Base-by-base conservation (phyloP, 2,329 filamentous ascomycete species). In the Aspergillus japonicus region DNA sequence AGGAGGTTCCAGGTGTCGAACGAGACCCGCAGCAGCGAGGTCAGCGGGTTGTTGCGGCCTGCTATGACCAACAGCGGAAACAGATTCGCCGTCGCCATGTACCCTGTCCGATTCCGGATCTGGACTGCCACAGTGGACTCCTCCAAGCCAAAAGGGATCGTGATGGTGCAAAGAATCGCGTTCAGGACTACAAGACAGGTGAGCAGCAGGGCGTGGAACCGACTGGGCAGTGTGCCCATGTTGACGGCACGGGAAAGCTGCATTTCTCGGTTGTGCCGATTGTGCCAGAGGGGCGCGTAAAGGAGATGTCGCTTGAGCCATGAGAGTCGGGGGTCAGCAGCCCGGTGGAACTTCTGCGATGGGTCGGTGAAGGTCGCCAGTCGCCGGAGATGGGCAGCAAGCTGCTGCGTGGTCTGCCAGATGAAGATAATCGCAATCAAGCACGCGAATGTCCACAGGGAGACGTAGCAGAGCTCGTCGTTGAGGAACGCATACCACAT, bases 1-100 rank as follows among this genome's bases (percentile, higher is more conserved):
- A 93, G 79, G 16, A 93, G 64, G 62, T 78, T 79, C 69, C 75
- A 78, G 10, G 71, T 75, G 59, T 77, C 75, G 60, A 74, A 79
- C 16, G 72, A 71, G 10, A 79, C 71, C 44, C 70, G 69, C 23
- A 78, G 70, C 54, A 77, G 64, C 12, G 63, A 64, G 52, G 78
- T 79, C 44, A 79, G 55, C 11, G 76, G 76, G 59, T 78, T 79
- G 60, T 75, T 77, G 19, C 77, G 71, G 2, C 75, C 75, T 24
- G 74, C 71, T 66, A 78, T 69, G 35, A 79, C 53, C 4, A 78
- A 64, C n/a, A 79, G 65, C 1, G 77, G 77, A 50, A 79, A 71
- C 58, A 79, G 59, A 61, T 79, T 79, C 54, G 73, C 69, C 3
- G 74, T 73, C 5, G 77, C 73, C 62, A 79, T 70, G 5, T 69